These are phyloP conservation scores for Naegleria lovaniensis DNA, from an alignment of 208 protist genomes.

Conservation along the genomic window DNA sequence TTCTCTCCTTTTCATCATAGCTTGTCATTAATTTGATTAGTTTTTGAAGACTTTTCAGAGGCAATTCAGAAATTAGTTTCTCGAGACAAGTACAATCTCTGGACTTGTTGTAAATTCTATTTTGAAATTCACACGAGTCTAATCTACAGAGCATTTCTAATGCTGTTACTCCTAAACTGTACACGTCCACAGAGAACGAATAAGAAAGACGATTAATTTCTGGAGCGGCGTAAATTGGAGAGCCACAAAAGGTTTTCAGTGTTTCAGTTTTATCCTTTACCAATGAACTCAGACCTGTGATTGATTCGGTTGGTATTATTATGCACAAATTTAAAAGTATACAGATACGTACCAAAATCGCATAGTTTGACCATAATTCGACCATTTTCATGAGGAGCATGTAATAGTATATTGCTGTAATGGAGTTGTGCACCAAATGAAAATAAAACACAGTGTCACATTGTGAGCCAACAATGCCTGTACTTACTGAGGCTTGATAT, in stretches of 20 bases:
- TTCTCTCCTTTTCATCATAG: background rate
- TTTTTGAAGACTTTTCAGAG: background rate
- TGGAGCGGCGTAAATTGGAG: background rate
- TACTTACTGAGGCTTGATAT: conserved; percentile 14
- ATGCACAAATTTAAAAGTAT: no score
- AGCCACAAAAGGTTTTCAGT: background rate
- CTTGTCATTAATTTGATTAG: background rate
- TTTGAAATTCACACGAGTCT: background rate
- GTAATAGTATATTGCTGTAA: background rate
- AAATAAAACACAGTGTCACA: background rate
- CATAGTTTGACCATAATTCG: background rate
- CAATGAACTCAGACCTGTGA: background rate
- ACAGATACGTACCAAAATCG: background rate
- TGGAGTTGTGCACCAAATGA: background rate
- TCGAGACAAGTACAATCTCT: background rate
- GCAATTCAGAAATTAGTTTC: background rate
- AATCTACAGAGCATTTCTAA: background rate
- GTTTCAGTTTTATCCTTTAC: background rate
- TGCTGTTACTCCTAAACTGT: background rate
- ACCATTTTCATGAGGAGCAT: background rate
- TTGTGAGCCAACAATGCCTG: background rate
- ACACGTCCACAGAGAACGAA: background rate
- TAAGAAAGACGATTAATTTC: background rate
- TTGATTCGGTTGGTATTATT: no score
- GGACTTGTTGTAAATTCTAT: background rate